Base-by-base conservation (phyloP, 495 filamentous ascomycete genomes). In the Bombardia bombarda region DNA sequence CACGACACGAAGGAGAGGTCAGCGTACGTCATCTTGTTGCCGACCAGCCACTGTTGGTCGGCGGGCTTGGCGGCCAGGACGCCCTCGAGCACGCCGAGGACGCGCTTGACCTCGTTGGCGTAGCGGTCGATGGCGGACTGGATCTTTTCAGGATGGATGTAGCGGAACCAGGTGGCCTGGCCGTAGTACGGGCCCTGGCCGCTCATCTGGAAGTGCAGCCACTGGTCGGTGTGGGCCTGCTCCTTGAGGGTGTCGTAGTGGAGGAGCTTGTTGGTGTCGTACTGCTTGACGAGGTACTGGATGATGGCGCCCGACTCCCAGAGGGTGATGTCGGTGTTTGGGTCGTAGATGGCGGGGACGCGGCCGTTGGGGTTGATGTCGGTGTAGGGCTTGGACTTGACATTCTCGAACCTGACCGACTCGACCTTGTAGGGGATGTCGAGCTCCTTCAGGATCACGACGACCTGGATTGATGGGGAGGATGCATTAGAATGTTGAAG, bases 271-370 rank as follows among this genome's bases (percentile, higher is more conserved):
- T 75, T 57, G 39, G 62, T 77, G 61, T 87, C 82, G 62, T 87
- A 89, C 18, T 67, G 73, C 21, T 83, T 78, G 28, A 84, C 55
- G n/a, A 87, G 63, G 55, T 88, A 88, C 43, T 82, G 67, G 49
- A 84, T 46, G 57, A 86, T 84, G 8, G 84, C 84, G 33, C 82
- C 83, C 3, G 77, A 80, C 53, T 86, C 83, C 79, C 80, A 87
- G 13, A 87, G 51, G 0, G 63, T 78, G 48, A 82, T 62, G 44
- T 66, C 72, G 0, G 75, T 82, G 63, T 88, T 86, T 20, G 76
- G 72, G 56, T 86, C 83, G 41, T 82, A 56, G 40, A 86, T 77
- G 36, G 62, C 47, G 0, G 72, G 79, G 3, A 78, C 56, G 0
- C 82, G 77, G 30, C 82, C 83, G 56, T 87, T 86, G 45, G 78